Base-by-base conservation (phyloP, 2,329 filamentous ascomycete species). In the Calonectria honghensis region DNA sequence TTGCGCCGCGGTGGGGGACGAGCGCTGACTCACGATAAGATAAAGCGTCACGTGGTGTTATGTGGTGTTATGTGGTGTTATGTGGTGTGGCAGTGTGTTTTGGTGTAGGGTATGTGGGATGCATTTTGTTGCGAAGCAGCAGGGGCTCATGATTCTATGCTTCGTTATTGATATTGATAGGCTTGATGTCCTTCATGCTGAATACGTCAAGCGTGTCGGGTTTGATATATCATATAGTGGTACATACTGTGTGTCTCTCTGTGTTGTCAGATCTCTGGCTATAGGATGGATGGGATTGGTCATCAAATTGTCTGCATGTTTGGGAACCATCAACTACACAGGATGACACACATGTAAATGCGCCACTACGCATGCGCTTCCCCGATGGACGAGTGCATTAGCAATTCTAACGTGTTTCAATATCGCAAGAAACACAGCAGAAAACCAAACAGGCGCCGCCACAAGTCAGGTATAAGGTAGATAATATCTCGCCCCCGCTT, bases 1-100 rank as follows among this genome's bases (percentile, higher is more conserved):
- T 77, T 77, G 76, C 74, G 80, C 77, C 77, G 75, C 78, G 80
- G 80, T 81, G 79, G 80, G 80, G 79, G 80, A 81, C 80, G 80
- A 81, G 67, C 67, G 59, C 51, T 5, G n/a, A 10, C 24, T 11
- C 24, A n/a, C 10, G 72, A 79, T 75, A 70, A 75, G 72, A 72
- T 68, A 76, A n/a, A 16, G 7, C 5, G 11, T 78, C 80, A 81
- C 80, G 79, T 81, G 79, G n/a, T 35, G 6, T 24, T 24, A 24
- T 24, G 24, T 24, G 24, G 24, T 24, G 24, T 24, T 24, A 24
- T 24, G 24, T 24, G 24, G 24, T 24, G 24, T 24, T 24, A 24
- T 24, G 24, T 24, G 24, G 24, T 24, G 24, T 24, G 24, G 24
- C 24, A 24, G 24, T 24, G 32, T 10, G 6, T 32, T 9, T 32